Evolutionary conservation across 352 stramenopile species (phyloP).

Genomic region (Paralagenidium karlingii): DNA sequence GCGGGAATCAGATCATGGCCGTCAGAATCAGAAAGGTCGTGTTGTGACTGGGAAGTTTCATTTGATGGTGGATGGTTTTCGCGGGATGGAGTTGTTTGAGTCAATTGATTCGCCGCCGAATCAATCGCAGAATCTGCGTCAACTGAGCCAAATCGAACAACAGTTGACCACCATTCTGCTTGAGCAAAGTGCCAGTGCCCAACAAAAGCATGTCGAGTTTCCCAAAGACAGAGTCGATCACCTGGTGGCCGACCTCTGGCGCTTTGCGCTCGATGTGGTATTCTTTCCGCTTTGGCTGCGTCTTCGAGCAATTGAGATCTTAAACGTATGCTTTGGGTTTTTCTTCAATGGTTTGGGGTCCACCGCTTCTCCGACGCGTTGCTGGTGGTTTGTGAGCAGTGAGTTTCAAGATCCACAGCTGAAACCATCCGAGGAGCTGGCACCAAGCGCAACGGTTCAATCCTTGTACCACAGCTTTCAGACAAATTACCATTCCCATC

Average conservation of each 20-base stretch:
- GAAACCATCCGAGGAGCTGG: too few relatives aligned
- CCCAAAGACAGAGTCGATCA: too few relatives aligned
- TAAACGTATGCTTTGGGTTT: too few relatives aligned
- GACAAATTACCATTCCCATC: conserved; percentile 19
- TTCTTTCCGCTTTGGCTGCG: conserved; percentile 39
- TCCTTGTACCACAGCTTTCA: conserved; percentile 8
- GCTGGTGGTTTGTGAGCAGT: too few relatives aligned
- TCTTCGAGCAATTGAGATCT: too few relatives aligned
- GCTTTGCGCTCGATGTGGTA: conserved; percentile 8
- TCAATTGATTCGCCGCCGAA: conserved; percentile 42
- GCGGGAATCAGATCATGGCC: too few relatives aligned
- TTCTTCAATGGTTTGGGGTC: too few relatives aligned
- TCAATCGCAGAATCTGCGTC: conserved; percentile 27
- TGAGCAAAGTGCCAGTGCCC: not conserved
- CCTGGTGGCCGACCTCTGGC: not conserved
- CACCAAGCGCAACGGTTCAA: conserved; percentile 7
- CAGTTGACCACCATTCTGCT: conserved; percentile 8
- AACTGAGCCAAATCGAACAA: conserved; percentile 31
- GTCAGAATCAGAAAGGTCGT: too few relatives aligned
- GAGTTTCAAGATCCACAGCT: too few relatives aligned
- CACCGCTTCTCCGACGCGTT: conserved; percentile 33
- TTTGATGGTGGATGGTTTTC: too few relatives aligned
- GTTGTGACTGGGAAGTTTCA: too few relatives aligned
- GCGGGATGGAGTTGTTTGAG: too few relatives aligned
- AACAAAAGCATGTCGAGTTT: not conserved